Conservation (phyloP, 2,329 filamentous ascomycete genomes). For the Curvularia eragrostidis region DNA sequence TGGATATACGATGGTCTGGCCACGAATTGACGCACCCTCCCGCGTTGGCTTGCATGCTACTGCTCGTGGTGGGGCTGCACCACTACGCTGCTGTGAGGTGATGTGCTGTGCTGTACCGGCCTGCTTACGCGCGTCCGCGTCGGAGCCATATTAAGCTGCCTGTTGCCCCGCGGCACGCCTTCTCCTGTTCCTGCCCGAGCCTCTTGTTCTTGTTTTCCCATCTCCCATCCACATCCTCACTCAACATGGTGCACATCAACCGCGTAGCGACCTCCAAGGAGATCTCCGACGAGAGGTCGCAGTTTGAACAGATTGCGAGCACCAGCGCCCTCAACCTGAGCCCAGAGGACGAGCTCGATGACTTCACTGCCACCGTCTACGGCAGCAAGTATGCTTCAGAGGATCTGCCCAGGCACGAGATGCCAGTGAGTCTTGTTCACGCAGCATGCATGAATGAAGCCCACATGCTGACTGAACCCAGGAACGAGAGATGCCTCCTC, state of each 20-base stretch:
- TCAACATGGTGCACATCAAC: slow-evolving; percentile 59
- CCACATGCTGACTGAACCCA: slow-evolving; percentile 11
- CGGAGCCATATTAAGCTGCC: slow-evolving; percentile 21
- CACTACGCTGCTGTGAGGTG: background rate
- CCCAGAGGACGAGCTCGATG: slow-evolving; percentile 51
- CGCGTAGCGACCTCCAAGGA: slow-evolving; percentile 53
- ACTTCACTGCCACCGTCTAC: slow-evolving; percentile 82
- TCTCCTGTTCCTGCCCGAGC: background rate
- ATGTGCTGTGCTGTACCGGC: background rate
- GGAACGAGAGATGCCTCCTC: slow-evolving; percentile 78
- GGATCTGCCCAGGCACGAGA: slow-evolving; percentile 82
- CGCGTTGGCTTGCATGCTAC: slow-evolving; percentile 12
- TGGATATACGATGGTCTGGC: background rate
- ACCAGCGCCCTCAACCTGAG: slow-evolving; percentile 34
- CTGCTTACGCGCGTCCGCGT: slow-evolving; percentile 4
- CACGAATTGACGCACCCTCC: slow-evolving; percentile 9
- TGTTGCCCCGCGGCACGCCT: background rate
- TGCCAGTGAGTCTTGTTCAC: slow-evolving; percentile 69
- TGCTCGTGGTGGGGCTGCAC: slow-evolving; percentile 22
- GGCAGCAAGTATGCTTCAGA: slow-evolving; percentile 82
- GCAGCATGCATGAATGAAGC: background rate
- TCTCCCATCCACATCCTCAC: background rate
- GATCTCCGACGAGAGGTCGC: slow-evolving; percentile 38
- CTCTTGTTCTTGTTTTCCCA: slow-evolving; percentile 2
- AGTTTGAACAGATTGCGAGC: slow-evolving; percentile 25